A percentile compares a stretch with the other conserved stretches of the same genome.
phyloP scores from a whole-genome alignment of 148 eudicot species.

The Rhododendron henanense region DNA sequence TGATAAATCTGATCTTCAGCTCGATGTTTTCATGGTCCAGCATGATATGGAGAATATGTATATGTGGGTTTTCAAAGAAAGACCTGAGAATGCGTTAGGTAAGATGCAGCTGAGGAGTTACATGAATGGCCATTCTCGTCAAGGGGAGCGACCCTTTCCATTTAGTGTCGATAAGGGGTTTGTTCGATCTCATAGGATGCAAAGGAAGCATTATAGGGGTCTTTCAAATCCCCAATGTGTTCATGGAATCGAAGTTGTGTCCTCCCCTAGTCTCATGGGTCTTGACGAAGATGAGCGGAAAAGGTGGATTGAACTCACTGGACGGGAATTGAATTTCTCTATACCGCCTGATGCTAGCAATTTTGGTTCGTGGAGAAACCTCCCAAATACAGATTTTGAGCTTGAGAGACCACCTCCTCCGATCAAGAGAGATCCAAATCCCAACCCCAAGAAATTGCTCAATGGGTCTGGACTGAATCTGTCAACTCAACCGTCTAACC shows the following conservation, averaged over 20 bases:
- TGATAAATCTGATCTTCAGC: slow-evolving; percentile 35
- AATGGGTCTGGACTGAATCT: slow-evolving; percentile 31
- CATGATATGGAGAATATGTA: slow-evolving; percentile 48
- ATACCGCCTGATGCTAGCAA: slow-evolving; percentile 31
- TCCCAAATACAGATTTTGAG: slow-evolving; percentile 33
- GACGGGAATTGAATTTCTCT: slow-evolving; percentile 30
- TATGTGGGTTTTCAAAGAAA: slow-evolving; percentile 37
- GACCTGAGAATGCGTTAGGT: slow-evolving; percentile 39
- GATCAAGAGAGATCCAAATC: slow-evolving; percentile 12
- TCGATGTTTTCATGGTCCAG: slow-evolving; percentile 37
- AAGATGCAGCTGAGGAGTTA: slow-evolving; percentile 43
- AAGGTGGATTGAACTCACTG: slow-evolving; percentile 37
- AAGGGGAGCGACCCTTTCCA: slow-evolving; percentile 37
- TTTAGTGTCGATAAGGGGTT: slow-evolving; percentile 37
- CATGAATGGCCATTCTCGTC: slow-evolving; percentile 45
- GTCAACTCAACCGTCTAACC: slow-evolving; percentile 19
- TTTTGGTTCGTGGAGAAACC: slow-evolving; percentile 38
- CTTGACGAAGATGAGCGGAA: slow-evolving; percentile 29
- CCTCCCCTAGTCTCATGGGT: slow-evolving; percentile 24
- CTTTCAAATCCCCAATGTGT: slow-evolving; percentile 42
- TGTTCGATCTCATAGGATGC: slow-evolving; percentile 41
- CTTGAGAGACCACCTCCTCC: slow-evolving; percentile 26
- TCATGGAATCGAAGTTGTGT: slow-evolving; percentile 35
- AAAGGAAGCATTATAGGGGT: slow-evolving; percentile 37
- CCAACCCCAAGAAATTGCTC: slow-evolving; percentile 20